Evolutionary conservation across 208 protist genomes (phyloP).

Genomic region (Leishmania tropica): DNA sequence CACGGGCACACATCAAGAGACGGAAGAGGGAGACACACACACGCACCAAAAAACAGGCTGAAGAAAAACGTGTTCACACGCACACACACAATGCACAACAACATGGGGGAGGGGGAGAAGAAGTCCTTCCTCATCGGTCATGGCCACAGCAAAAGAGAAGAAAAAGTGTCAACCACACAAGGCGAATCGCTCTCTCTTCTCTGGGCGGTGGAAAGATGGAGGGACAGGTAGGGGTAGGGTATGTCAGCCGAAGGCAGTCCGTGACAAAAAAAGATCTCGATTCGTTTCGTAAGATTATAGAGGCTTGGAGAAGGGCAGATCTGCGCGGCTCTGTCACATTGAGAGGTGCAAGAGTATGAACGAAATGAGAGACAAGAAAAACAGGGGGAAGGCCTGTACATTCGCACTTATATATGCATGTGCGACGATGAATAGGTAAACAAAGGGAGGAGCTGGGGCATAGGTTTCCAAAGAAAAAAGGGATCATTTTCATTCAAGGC

Average conservation of each 20-base stretch:
- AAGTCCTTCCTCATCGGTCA: neutral
- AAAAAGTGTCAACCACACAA: constrained; percentile 1
- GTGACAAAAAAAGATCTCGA: neutral
- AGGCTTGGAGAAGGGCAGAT: neutral
- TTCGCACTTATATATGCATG: neutral
- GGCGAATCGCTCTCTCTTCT: neutral
- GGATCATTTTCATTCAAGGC: neutral
- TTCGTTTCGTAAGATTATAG: neutral
- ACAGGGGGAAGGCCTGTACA: neutral
- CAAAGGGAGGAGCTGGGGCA: neutral
- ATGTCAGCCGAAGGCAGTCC: neutral
- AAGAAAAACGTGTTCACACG: neutral
- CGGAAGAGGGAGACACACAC: neutral
- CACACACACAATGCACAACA: neutral
- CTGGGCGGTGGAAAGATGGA: neutral
- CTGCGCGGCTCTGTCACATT: neutral
- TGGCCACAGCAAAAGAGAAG: neutral
- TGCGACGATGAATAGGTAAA: neutral
- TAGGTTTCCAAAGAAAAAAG: neutral
- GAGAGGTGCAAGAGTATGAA: neutral
- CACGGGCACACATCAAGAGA: neutral
- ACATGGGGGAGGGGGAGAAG: neutral
- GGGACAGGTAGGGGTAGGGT: neutral
- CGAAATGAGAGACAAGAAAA: neutral
- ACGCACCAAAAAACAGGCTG: neutral